Evolutionary conservation across 2,329 filamentous ascomycete genomes (phyloP).

Genomic region (Apiospora malaysiana): DNA sequence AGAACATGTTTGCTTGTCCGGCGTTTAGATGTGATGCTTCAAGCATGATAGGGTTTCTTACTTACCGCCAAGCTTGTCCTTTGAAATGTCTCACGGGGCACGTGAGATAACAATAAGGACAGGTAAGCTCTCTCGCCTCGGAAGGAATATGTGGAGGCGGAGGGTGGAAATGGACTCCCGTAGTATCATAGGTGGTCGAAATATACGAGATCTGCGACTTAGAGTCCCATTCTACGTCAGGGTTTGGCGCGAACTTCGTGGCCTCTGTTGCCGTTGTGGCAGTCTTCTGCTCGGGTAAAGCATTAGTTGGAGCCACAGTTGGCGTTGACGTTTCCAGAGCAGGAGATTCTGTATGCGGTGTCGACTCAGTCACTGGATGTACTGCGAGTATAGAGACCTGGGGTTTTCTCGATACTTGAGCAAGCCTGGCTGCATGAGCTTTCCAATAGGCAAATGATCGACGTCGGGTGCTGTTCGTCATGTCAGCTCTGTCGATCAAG

Average conservation of each 20-base stretch:
- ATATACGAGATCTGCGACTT: background rate
- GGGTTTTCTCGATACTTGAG: background rate
- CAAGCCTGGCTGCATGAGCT: background rate
- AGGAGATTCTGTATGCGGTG: background rate
- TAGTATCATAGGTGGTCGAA: background rate
- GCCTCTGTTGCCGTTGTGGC: background rate
- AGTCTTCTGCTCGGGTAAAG: background rate
- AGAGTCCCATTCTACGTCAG: background rate
- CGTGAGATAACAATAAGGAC: background rate
- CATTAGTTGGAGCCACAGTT: background rate
- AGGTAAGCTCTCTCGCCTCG: background rate
- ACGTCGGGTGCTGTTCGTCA: background rate
- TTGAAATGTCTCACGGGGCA: background rate
- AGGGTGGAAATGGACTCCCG: background rate
- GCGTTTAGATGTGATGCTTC: background rate
- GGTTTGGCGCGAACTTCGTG: background rate
- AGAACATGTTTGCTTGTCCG: background rate
- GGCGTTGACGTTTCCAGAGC: too few species aligned
- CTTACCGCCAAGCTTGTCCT: background rate
- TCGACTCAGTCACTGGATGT: background rate
- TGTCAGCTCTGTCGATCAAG: background rate
- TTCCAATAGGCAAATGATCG: background rate
- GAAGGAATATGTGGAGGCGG: background rate
- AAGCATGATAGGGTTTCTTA: background rate
- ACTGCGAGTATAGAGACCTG: background rate